These are phyloP conservation scores for Trichophyton rubrum DNA, from an alignment of 2,329 filamentous ascomycete species.

Conservation along the genomic window DNA sequence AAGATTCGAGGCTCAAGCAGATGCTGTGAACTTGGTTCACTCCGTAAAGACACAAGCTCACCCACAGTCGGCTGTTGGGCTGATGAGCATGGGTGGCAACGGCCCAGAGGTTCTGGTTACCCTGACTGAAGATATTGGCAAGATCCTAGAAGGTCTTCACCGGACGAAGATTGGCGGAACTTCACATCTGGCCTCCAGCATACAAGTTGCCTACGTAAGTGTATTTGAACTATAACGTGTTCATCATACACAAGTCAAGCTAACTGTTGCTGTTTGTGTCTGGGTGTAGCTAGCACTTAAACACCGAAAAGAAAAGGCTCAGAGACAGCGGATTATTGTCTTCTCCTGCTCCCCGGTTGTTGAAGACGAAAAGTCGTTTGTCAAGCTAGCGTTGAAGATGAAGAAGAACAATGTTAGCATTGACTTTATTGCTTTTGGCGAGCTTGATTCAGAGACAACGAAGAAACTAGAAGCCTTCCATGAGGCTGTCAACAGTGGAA, in stretches of 20 bases:
- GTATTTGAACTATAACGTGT: not conserved
- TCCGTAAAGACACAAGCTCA: conserved; percentile 90
- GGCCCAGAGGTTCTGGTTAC: conserved; percentile 96
- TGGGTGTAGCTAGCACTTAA: conserved; percentile 71
- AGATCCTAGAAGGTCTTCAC: conserved; percentile 84
- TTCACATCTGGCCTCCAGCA: conserved; percentile 78
- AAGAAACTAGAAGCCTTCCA: conserved; percentile 90
- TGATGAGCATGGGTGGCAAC: conserved; percentile 98
- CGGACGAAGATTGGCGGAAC: conserved; percentile 87
- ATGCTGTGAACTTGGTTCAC: conserved; percentile 91
- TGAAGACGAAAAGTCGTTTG: conserved; percentile 78
- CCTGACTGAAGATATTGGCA: conserved; percentile 88
- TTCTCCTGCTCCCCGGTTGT: conserved; percentile 88
- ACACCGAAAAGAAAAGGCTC: conserved; percentile 94
- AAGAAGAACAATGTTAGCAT: conserved; percentile 94
- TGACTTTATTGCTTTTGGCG: conserved; percentile 90
- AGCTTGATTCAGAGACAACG: conserved; percentile 76
- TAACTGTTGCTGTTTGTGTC: not conserved
- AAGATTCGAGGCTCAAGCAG: conserved; percentile 89
- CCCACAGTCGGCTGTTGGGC: conserved; percentile 88
- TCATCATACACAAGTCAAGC: no score
- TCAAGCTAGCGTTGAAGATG: conserved; percentile 91
- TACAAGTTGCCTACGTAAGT: conserved; percentile 86
- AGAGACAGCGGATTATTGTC: conserved; percentile 91
- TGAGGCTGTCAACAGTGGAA: conserved; percentile 78